Evolutionary conservation across 2,329 filamentous ascomycete species (phyloP).

Genomic region (Fusarium chaquense): DNA sequence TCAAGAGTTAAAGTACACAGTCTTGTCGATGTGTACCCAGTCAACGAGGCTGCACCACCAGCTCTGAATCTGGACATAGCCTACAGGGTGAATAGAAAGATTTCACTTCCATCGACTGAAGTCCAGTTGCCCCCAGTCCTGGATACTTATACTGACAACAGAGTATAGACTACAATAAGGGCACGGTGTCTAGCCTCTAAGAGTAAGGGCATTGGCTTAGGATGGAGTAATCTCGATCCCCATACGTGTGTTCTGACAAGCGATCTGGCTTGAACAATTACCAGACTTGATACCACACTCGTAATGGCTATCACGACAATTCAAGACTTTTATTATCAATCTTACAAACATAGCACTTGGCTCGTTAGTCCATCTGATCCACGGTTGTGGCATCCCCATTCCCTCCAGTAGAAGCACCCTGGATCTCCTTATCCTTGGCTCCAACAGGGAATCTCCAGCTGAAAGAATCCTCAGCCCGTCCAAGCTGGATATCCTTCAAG

Average conservation of each 20-base stretch:
- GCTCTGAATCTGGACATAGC: background rate
- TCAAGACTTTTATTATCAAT: background rate
- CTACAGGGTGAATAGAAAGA: background rate
- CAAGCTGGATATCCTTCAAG: constrained; percentile 87
- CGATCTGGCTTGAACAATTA: too few relatives aligned
- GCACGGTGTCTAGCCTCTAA: too few relatives aligned
- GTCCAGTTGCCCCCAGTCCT: too few relatives aligned
- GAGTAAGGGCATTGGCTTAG: too few relatives aligned
- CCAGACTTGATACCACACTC: too few relatives aligned
- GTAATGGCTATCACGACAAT: background rate
- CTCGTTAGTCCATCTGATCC: constrained; percentile 51
- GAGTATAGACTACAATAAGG: too few relatives aligned
- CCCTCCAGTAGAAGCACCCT: constrained; percentile 35
- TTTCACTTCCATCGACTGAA: too few relatives aligned
- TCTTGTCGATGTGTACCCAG: background rate
- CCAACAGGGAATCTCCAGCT: constrained; percentile 73
- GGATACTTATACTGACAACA: too few relatives aligned
- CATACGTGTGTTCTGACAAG: background rate
- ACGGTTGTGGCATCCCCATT: constrained; percentile 48
- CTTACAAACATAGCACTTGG: background rate
- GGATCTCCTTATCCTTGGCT: constrained; percentile 59
- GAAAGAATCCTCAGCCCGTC: constrained; percentile 80
- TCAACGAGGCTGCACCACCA: background rate
- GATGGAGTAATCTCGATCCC: too few relatives aligned
- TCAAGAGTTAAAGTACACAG: background rate